phyloP scores from a whole-genome alignment of 1,139 yeast species.

The Scheffersomyces illinoinensis region DNA sequence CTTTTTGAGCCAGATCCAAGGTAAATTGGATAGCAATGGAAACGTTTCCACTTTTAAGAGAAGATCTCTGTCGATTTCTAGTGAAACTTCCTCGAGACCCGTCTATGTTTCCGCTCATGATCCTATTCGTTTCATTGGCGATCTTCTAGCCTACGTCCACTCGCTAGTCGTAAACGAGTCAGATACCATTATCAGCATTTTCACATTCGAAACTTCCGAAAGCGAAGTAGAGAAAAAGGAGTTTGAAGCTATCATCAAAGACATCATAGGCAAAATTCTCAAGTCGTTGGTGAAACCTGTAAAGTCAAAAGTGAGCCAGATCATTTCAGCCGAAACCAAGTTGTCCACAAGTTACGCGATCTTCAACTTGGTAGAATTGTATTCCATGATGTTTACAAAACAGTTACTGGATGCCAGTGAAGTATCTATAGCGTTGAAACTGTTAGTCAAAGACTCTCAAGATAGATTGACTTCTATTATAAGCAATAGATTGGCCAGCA shows the following conservation, averaged over 20 bases:
- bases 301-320: constrained; percentile 59
- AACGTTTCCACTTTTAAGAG: neutral
- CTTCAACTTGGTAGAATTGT: constrained; percentile 63
- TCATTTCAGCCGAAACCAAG: constrained; percentile 64
- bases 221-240: constrained; percentile 13
- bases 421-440: constrained; percentile 25
- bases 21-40: constrained; percentile 15
- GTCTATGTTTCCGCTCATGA: constrained; percentile 73
- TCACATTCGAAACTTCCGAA: constrained; percentile 22
- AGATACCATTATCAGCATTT: constrained; percentile 61
- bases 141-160: constrained; percentile 85
- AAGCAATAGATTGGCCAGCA: constrained; percentile 40
- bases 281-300: constrained; percentile 49
- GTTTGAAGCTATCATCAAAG: constrained; percentile 27
- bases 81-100: constrained; percentile 38
- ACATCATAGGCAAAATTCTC: constrained; percentile 44
- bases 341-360: constrained; percentile 58
- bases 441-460: constrained; percentile 32
- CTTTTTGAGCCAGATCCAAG: constrained; percentile 53
- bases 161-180: constrained; percentile 86
- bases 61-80: constrained; percentile 8
- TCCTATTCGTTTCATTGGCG: constrained; percentile 81
- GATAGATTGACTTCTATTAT: constrained; percentile 44
- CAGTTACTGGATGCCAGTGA: constrained; percentile 23
- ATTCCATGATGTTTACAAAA: constrained; percentile 67